Conservation (phyloP, 2,329 filamentous ascomycete species). For the Xylaria sp. region DNA sequence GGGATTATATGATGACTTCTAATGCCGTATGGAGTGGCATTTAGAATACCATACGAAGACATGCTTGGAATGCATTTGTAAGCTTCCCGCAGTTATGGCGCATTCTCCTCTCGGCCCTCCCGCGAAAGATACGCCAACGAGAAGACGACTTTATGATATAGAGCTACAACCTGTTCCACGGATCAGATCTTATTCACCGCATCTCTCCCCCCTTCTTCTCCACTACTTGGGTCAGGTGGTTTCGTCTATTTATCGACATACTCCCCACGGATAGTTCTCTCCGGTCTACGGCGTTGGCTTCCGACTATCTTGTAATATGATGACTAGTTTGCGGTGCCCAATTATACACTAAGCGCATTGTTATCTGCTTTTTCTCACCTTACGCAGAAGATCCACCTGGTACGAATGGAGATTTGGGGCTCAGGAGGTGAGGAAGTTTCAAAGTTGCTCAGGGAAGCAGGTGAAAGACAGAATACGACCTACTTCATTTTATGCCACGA, state of each 20-base stretch:
- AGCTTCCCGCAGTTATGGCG: conserved; percentile 3
- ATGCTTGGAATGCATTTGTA: conserved; percentile 2
- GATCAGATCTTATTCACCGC: conserved; percentile 20
- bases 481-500: conserved; percentile 37
- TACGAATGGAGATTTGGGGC: conserved; percentile 11
- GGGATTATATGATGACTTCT: background rate
- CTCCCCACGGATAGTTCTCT: conserved; percentile 17
- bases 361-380: conserved; percentile 20
- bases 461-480: conserved; percentile 32
- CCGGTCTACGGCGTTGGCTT: conserved; percentile 30
- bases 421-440: background rate
- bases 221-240: conserved; percentile 3
- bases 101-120: conserved; percentile 10
- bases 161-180: conserved; percentile 36
- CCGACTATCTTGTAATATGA: conserved; percentile 44
- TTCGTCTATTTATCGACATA: conserved; percentile 23
- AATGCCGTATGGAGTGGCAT: background rate
- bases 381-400: conserved; percentile 3
- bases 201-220: conserved; percentile 9
- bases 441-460: conserved; percentile 10
- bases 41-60: background rate
- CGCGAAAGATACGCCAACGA: conserved; percentile 38
- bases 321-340: conserved; percentile 35
- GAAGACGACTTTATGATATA: conserved; percentile 47
- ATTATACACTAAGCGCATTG: conserved; percentile 25